These are phyloP conservation scores for Blastosporella zonata DNA, from an alignment of 1,284 basidiomycete genomes.

Conservation along the genomic window DNA sequence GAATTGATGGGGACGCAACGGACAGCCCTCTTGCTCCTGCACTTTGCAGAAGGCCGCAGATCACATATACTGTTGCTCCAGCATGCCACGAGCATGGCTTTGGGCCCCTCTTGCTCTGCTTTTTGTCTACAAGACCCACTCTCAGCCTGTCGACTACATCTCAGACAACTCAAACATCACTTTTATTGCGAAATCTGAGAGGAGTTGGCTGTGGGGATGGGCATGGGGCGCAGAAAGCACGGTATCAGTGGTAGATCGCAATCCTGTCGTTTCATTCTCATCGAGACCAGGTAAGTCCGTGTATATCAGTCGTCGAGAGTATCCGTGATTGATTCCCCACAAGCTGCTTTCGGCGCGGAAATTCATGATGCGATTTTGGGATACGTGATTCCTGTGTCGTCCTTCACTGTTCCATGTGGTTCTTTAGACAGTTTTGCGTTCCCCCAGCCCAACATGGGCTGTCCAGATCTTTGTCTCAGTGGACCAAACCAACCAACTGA, in stretches of 20 bases:
- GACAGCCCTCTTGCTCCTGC: neutral
- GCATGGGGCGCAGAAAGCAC: constrained; percentile 74
- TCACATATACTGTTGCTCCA: neutral
- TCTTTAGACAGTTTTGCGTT: constrained; percentile 24
- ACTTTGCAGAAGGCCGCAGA: constrained; percentile 1
- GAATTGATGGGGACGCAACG: neutral
- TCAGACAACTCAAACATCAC: constrained; percentile 7
- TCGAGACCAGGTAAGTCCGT: constrained; percentile 47
- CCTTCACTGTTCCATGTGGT: constrained; percentile 60
- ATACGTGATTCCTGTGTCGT: constrained; percentile 74
- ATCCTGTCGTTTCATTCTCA: constrained; percentile 60
- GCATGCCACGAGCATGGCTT: constrained; percentile 19
- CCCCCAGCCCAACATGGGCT: constrained; percentile 49
- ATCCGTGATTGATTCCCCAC: constrained; percentile 19
- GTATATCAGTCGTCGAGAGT: neutral
- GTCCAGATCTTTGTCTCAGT: constrained; percentile 58
- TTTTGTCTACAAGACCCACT: constrained; percentile 13
- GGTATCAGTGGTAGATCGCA: constrained; percentile 75
- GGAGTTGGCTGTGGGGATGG: constrained; percentile 57
- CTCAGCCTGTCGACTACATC: constrained; percentile 16
- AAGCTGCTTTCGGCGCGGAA: constrained; percentile 72
- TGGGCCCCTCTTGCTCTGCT: constrained; percentile 12
- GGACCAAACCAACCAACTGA: constrained; percentile 57
- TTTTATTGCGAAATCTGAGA: constrained; percentile 39
- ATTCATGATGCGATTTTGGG: constrained; percentile 67